phyloP scores from a whole-genome alignment of 2,329 filamentous ascomycete genomes.

The Diaporthe ampelina region DNA sequence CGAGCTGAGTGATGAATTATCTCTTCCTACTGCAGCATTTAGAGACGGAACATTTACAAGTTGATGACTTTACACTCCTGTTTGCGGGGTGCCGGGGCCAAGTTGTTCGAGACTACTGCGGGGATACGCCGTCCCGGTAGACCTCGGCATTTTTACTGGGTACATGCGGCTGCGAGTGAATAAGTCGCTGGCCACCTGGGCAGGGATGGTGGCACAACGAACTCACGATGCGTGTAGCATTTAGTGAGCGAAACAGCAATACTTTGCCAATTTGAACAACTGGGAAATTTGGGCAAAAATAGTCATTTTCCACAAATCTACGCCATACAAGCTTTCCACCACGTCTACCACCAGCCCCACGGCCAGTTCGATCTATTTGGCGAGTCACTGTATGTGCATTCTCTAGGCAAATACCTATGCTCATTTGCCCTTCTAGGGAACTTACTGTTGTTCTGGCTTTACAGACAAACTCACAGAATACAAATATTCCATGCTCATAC shows the following conservation, averaged over 20 bases:
- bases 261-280: no score
- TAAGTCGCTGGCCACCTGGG: no score
- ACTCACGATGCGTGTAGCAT: no score
- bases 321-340: no score
- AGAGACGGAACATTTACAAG: background rate
- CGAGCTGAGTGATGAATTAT: background rate
- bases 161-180: background rate
- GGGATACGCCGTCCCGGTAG: constrained; percentile 10
- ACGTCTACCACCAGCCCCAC: no score
- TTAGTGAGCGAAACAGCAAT: background rate
- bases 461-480: no score
- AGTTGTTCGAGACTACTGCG: constrained; percentile 3
- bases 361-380: background rate
- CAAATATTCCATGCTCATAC: no score
- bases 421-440: no score
- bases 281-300: background rate
- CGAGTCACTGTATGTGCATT: background rate
- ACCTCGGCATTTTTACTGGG: constrained; percentile 6
- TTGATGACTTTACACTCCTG: background rate
- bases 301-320: background rate
- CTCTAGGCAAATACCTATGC: no score
- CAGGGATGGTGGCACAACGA: background rate
- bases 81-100: constrained; percentile 6
- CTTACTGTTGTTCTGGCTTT: no score
- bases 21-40: background rate